Evolutionary conservation across 2,329 filamentous ascomycete genomes (phyloP).

Genomic region (Aspergillus fumigatiaffinis): DNA sequence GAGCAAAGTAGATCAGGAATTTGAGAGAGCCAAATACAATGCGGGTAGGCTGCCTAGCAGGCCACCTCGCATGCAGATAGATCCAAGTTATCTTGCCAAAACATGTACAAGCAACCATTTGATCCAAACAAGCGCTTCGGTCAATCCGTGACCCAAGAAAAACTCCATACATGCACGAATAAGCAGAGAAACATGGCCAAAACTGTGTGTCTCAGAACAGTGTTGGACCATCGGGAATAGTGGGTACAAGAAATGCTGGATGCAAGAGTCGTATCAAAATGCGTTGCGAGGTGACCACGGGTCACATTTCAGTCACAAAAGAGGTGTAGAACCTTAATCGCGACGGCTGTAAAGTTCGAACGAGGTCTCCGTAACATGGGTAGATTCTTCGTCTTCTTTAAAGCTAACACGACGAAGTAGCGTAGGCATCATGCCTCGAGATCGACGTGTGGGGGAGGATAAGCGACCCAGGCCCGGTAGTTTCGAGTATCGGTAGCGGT

Average conservation of each 20-base stretch:
- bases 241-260: conserved; percentile 20
- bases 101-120: conserved; percentile 21
- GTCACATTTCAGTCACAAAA: conserved; percentile 5
- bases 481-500: conserved; percentile 38
- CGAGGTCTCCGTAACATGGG: conserved; percentile 30
- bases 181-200: not conserved
- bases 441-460: conserved; percentile 33
- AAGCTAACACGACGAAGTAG: conserved; percentile 37
- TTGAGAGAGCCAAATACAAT: conserved; percentile 9
- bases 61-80: conserved; percentile 15
- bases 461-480: conserved; percentile 16
- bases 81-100: conserved; percentile 18
- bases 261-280: conserved; percentile 24
- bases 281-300: conserved; percentile 8
- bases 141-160: conserved; percentile 18
- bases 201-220: not conserved
- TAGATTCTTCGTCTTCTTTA: conserved; percentile 39
- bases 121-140: conserved; percentile 16
- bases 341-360: conserved; percentile 36
- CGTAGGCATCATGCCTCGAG: conserved; percentile 32
- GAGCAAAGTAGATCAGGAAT: not conserved
- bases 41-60: conserved; percentile 14
- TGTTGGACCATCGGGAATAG: conserved; percentile 6
- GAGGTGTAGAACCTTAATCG: conserved; percentile 21
- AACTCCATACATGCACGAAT: conserved; percentile 22